phyloP scores from a whole-genome alignment of 108 stramenopile species.

The Cyclotella cryptica region DNA sequence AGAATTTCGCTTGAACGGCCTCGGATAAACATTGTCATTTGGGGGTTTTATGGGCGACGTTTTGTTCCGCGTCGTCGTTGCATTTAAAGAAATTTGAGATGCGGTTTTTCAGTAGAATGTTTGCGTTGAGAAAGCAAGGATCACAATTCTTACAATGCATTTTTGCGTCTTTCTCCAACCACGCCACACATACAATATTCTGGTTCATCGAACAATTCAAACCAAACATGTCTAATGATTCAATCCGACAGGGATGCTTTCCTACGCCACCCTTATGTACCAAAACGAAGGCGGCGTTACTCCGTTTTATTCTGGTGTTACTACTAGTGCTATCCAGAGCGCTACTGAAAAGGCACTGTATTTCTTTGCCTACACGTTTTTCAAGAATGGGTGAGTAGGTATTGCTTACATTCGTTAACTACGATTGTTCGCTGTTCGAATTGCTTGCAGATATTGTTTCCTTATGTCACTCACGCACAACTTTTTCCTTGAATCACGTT shows the following conservation, averaged over 20 bases:
- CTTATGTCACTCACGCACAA: too few relatives aligned
- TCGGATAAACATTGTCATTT: not conserved
- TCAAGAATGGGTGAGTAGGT: constrained; percentile 63
- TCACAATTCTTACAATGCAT: not conserved
- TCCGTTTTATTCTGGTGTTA: constrained; percentile 72
- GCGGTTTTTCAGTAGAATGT: not conserved
- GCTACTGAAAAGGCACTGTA: constrained; percentile 91
- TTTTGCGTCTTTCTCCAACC: not conserved
- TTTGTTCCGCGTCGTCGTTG: not conserved
- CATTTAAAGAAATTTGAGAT: not conserved
- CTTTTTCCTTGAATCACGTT: not conserved
- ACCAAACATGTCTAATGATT: not conserved
- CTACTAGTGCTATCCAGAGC: constrained; percentile 74
- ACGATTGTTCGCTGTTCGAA: not conserved
- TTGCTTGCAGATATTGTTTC: too few relatives aligned
- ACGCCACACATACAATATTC: not conserved
- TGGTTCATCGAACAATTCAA: not conserved
- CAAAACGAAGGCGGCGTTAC: constrained; percentile 58
- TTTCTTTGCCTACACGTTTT: constrained; percentile 87
- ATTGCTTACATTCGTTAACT: not conserved
- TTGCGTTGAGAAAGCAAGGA: not conserved
- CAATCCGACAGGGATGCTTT: constrained; percentile 44
- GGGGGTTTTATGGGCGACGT: not conserved
- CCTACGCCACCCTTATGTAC: constrained; percentile 70
- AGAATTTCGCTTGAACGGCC: not conserved